phyloP scores from a whole-genome alignment of 495 filamentous ascomycete genomes.

The Penicillium bovifimosum region DNA sequence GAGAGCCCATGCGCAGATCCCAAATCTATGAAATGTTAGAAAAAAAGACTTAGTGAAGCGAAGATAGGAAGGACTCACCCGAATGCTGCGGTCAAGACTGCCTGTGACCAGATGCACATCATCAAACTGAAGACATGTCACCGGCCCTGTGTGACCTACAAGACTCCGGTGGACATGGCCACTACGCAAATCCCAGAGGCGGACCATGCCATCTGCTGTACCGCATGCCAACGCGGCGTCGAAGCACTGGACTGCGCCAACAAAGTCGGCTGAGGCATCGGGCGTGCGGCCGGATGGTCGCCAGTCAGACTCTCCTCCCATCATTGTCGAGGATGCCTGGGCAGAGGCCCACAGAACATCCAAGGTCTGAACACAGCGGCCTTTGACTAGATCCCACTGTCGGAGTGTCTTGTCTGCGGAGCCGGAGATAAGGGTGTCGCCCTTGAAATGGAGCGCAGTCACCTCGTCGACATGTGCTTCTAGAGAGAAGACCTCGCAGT shows the following conservation, averaged over 20 bases:
- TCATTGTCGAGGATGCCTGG: constrained; percentile 71
- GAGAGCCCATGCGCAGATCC: constrained; percentile 94
- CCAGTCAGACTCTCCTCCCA: constrained; percentile 47
- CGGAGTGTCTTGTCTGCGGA: constrained; percentile 95
- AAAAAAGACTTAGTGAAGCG: neutral
- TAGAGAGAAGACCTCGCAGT: constrained; percentile 81
- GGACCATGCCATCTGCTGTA: constrained; percentile 96
- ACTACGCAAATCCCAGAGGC: constrained; percentile 93
- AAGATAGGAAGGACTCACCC: constrained; percentile 55
- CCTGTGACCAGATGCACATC: constrained; percentile 93
- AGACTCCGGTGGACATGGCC: constrained; percentile 94
- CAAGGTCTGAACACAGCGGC: constrained; percentile 92
- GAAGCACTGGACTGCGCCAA: constrained; percentile 92
- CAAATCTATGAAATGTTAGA: constrained; percentile 65
- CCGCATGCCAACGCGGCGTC: constrained; percentile 97
- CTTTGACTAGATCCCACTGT: constrained; percentile 95
- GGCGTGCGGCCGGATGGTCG: constrained; percentile 53
- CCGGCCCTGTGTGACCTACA: constrained; percentile 92
- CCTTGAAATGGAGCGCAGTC: constrained; percentile 85
- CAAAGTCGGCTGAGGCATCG: constrained; percentile 79
- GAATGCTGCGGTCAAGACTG: constrained; percentile 85
- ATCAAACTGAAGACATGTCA: constrained; percentile 95
- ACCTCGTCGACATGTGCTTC: constrained; percentile 91
- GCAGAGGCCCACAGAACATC: constrained; percentile 99
- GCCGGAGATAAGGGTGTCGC: constrained; percentile 85